A percentile compares a stretch with the other conserved stretches of the same genome.
These are phyloP conservation scores for Candida coleopterorum DNA, from an alignment of 805 yeast genomes.

Conservation along the genomic window DNA sequence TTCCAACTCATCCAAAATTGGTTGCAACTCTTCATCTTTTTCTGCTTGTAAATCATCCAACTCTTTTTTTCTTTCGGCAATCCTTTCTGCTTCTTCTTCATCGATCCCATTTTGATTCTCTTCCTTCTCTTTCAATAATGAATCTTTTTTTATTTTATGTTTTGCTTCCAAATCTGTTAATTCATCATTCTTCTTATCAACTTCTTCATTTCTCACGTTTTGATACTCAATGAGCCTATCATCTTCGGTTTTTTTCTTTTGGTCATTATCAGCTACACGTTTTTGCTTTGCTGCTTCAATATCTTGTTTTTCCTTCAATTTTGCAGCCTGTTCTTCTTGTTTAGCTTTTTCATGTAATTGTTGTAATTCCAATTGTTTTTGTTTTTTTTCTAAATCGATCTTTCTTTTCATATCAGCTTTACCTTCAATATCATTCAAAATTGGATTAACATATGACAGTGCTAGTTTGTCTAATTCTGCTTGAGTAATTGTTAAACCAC, in stretches of 20 bases:
- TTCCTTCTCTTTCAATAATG: constrained; percentile 41
- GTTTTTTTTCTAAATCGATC: constrained; percentile 29
- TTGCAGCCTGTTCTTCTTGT: constrained; percentile 23
- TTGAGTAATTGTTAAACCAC: constrained; percentile 74
- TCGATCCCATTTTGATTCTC: constrained; percentile 43
- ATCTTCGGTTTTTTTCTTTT: constrained; percentile 28
- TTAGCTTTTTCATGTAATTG: constrained; percentile 27
- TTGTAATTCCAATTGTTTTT: constrained; percentile 31
- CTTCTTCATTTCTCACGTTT: constrained; percentile 23
- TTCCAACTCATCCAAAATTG: constrained; percentile 49
- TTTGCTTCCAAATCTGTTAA: constrained; percentile 32
- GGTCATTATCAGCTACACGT: constrained; percentile 27
- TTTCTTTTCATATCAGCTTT: constrained; percentile 70
- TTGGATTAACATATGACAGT: constrained; percentile 73
- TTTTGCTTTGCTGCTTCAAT: constrained; percentile 32
- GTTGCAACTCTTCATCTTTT: constrained; percentile 50
- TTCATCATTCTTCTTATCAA: constrained; percentile 23
- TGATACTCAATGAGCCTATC: constrained; percentile 25
- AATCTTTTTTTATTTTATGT: constrained; percentile 38
- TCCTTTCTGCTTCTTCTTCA: constrained; percentile 39
- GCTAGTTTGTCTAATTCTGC: constrained; percentile 80
- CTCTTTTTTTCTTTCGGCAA: constrained; percentile 41
- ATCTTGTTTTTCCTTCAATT: constrained; percentile 30
- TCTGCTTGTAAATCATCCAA: constrained; percentile 47
- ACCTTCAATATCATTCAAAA: constrained; percentile 63